These are phyloP conservation scores for Candida nemodendra DNA, from an alignment of 805 yeast species.

Conservation along the genomic window DNA sequence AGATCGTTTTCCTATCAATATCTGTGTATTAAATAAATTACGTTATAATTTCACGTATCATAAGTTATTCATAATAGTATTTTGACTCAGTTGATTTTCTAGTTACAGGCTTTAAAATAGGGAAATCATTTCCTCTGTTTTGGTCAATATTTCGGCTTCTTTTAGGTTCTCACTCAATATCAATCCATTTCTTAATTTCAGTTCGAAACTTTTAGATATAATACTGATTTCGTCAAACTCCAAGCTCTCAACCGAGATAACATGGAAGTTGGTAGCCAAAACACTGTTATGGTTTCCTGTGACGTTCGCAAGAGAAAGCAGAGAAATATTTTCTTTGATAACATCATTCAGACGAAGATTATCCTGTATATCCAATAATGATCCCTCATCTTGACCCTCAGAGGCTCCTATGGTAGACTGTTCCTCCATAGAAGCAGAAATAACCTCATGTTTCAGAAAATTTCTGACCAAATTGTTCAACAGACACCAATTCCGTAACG, in stretches of 20 bases:
- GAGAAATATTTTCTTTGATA: constrained; percentile 18
- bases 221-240: constrained; percentile 13
- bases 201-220: constrained; percentile 5
- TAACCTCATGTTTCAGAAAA: constrained; percentile 9
- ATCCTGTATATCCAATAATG: constrained; percentile 15
- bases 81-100: too few species aligned
- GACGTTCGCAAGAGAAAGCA: not conserved
- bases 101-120: not conserved
- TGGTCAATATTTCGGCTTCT: constrained; percentile 10
- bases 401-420: not conserved
- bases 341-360: constrained; percentile 21
- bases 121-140: constrained; percentile 17
- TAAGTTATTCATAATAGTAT: too few species aligned
- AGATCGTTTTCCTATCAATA: constrained; percentile 3
- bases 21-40: too few species aligned
- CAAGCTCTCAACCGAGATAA: constrained; percentile 13
- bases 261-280: not conserved
- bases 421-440: constrained; percentile 2
- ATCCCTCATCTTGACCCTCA: constrained; percentile 8
- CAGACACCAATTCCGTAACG: constrained; percentile 29
- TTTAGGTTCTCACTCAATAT: constrained; percentile 7
- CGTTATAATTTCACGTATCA: too few species aligned
- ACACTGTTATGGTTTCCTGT: not conserved
- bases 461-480: constrained; percentile 26
- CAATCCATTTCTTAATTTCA: constrained; percentile 17